phyloP scores from a whole-genome alignment of 768 basidiomycete genomes.

The Suillus spraguei region DNA sequence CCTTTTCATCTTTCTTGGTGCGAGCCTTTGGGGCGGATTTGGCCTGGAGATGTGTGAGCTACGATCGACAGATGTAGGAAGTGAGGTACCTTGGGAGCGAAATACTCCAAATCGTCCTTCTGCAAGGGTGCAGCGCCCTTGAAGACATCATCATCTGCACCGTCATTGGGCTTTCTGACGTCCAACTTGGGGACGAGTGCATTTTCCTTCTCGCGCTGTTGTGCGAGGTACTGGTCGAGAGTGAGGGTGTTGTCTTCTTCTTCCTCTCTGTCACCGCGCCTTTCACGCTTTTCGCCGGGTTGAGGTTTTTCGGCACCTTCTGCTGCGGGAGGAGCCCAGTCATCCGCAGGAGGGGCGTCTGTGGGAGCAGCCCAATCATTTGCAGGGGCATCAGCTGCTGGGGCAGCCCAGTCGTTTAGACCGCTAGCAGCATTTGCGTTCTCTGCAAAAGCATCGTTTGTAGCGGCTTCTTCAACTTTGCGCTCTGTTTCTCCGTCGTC shows the following conservation, averaged over 20 bases:
- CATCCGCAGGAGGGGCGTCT: constrained; percentile 37
- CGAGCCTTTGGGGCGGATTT: constrained; percentile 67
- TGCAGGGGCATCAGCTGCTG: constrained; percentile 32
- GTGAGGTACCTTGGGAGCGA: constrained; percentile 80
- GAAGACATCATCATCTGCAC: constrained; percentile 67
- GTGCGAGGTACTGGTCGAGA: constrained; percentile 89
- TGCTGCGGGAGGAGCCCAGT: constrained; percentile 38
- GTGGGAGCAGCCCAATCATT: constrained; percentile 41
- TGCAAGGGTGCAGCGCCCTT: constrained; percentile 68
- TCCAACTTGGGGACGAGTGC: constrained; percentile 77
- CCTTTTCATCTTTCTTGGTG: constrained; percentile 86
- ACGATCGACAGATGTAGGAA: neutral
- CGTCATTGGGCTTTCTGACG: constrained; percentile 76
- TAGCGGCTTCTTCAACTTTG: constrained; percentile 77
- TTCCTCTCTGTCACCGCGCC: constrained; percentile 64
- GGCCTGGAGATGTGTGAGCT: constrained; percentile 43
- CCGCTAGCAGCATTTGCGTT: constrained; percentile 14
- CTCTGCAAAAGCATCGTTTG: constrained; percentile 67
- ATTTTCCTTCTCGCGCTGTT: constrained; percentile 65
- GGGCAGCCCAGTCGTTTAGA: constrained; percentile 35
- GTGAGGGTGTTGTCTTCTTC: constrained; percentile 95
- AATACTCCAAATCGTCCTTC: constrained; percentile 79
- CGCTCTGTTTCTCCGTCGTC: constrained; percentile 86
- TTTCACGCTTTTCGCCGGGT: constrained; percentile 34
- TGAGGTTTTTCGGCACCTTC: constrained; percentile 40